Percentiles rank a stretch among this genome's conserved stretches.
phyloP scores from a whole-genome alignment of 352 stramenopile genomes.

The Phytopythium chamaehyphon region DNA sequence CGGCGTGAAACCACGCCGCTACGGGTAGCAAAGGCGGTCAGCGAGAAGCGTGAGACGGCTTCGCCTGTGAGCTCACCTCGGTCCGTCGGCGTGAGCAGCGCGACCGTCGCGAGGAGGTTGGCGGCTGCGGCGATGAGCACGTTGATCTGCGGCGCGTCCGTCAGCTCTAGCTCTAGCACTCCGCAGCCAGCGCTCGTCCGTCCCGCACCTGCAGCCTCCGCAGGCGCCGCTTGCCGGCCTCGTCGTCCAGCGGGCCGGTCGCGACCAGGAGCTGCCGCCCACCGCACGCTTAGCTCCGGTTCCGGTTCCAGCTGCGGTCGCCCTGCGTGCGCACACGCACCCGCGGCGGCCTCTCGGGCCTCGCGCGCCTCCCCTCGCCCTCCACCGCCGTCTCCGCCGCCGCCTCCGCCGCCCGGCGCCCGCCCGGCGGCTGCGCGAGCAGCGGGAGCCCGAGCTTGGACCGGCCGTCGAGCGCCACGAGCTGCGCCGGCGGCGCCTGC shows the following conservation, averaged over 20 bases:
- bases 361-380: neutral
- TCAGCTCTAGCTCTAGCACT: no score
- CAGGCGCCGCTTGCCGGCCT: slow-evolving; percentile 23
- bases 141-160: slow-evolving; percentile 5
- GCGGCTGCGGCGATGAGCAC: slow-evolving; percentile 12
- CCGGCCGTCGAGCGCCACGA: slow-evolving; percentile 40
- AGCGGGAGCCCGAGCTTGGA: slow-evolving; percentile 36
- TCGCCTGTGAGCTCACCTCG: slow-evolving; percentile 18
- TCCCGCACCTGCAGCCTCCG: slow-evolving; percentile 13
- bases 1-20: slow-evolving; percentile 54
- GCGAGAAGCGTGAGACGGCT: neutral
- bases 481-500: slow-evolving; percentile 33
- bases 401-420: neutral
- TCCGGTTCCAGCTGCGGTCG: neutral
- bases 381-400: neutral
- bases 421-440: neutral
- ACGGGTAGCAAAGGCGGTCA: neutral
- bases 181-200: neutral
- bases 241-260: slow-evolving; percentile 28
- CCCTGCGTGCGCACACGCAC: neutral
- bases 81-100: slow-evolving; percentile 21
- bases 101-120: slow-evolving; percentile 22
- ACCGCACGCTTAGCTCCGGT: neutral
- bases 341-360: neutral
- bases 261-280: slow-evolving; percentile 38